Conservation (phyloP, 1,139 yeast genomes). For the Meyerozyma sp. region DNA sequence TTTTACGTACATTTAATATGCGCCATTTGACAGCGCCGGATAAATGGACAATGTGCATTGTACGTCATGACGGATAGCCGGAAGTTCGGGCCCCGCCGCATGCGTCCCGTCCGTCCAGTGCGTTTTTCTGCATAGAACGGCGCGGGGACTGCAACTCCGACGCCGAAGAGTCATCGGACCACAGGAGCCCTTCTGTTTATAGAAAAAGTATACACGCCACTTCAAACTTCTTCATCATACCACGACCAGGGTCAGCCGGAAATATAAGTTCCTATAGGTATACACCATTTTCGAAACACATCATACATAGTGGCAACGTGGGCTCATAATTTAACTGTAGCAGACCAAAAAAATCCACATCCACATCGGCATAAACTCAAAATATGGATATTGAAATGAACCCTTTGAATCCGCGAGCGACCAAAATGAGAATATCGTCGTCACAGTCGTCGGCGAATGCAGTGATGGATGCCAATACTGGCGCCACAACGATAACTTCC, state of each 20-base stretch:
- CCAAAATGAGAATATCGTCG: background rate
- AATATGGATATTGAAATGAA: background rate
- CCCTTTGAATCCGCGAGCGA: background rate
- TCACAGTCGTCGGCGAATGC: background rate
- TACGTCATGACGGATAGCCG: background rate
- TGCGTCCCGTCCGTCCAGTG: constrained; percentile 1
- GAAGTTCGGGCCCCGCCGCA: background rate
- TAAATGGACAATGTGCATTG: too few relatives aligned
- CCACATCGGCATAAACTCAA: background rate
- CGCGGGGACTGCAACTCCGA: constrained; percentile 1
- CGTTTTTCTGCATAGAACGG: background rate
- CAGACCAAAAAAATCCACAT: background rate
- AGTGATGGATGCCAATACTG: background rate
- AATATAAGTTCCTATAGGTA: background rate
- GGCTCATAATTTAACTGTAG: background rate
- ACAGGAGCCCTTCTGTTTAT: background rate
- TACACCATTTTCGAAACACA: background rate
- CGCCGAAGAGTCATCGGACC: constrained; percentile 3
- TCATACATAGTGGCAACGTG: background rate
- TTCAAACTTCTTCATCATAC: too few relatives aligned
- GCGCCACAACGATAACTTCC: background rate
- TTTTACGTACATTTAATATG: too few relatives aligned
- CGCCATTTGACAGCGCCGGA: too few relatives aligned
- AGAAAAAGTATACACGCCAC: background rate
- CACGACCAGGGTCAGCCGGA: background rate